Evolutionary conservation across 768 basidiomycete species (phyloP).

Genomic region (Heimioporus sp.): DNA sequence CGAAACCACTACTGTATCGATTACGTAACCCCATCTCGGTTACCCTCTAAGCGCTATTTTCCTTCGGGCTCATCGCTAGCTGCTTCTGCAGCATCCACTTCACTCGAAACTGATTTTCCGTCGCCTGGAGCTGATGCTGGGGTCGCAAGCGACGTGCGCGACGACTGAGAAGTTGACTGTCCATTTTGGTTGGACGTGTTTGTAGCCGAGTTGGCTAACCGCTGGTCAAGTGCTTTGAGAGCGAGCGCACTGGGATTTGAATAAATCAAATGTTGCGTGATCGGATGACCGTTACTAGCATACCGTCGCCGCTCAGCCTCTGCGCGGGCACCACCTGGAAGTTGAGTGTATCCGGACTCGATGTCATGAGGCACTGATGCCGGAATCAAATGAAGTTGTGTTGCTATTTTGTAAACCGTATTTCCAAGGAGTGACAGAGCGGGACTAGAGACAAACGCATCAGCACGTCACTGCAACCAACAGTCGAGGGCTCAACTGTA

Average conservation of each 20-base stretch:
- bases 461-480: not conserved
- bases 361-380: conserved; percentile 53
- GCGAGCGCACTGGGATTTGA: conserved; percentile 77
- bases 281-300: conserved; percentile 17
- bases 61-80: conserved; percentile 17
- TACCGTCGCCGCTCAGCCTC: conserved; percentile 96
- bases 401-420: conserved; percentile 63
- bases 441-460: conserved; percentile 43
- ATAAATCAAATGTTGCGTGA: conserved; percentile 4
- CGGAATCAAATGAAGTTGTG: conserved; percentile 74
- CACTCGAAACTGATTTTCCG: conserved; percentile 20
- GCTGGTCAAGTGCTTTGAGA: conserved; percentile 93
- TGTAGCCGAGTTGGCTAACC: conserved; percentile 62
- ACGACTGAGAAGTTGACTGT: conserved; percentile 26
- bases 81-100: conserved; percentile 18
- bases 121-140: conserved; percentile 35
- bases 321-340: conserved; percentile 87
- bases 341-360: conserved; percentile 71
- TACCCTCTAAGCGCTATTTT: conserved; percentile 15
- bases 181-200: conserved; percentile 31
- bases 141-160: conserved; percentile 25
- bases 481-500: conserved; percentile 70
- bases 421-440: conserved; percentile 70
- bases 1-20: not conserved
- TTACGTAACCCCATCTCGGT: conserved; percentile 20